Evolutionary conservation across 1,284 basidiomycete species (phyloP).

Genomic region (Puccinia sorghi): DNA sequence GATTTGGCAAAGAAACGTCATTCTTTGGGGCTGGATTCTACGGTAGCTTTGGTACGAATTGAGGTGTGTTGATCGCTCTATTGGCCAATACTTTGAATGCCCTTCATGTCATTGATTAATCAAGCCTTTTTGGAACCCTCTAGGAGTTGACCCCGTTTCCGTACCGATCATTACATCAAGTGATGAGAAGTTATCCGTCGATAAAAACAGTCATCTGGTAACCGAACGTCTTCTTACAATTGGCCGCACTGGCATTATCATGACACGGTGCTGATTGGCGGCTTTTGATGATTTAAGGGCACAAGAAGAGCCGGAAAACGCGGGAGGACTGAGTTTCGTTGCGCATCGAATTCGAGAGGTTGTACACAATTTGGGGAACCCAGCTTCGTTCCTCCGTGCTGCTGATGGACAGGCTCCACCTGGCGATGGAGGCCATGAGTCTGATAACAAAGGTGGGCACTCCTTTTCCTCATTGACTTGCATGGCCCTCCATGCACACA

Average conservation of each 20-base stretch:
- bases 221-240: background rate
- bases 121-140: background rate
- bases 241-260: background rate
- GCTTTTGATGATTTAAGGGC: background rate
- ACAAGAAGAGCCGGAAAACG: conserved; percentile 40
- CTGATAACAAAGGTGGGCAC: background rate
- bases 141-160: conserved; percentile 80
- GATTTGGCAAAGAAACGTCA: conserved; percentile 72
- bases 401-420: background rate
- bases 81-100: conserved; percentile 12
- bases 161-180: conserved; percentile 63
- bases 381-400: background rate
- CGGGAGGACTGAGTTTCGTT: conserved; percentile 33
- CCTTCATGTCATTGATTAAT: background rate
- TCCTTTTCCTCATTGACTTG: background rate
- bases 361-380: background rate
- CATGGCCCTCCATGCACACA: too few relatives aligned
- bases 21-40: conserved; percentile 61
- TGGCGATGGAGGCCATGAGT: background rate
- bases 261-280: background rate
- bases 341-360: conserved; percentile 19
- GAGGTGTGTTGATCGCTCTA: conserved; percentile 61
- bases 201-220: conserved; percentile 26
- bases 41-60: conserved; percentile 71
- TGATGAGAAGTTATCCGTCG: conserved; percentile 62